Evolutionary conservation across 2,329 filamentous ascomycete species (phyloP).

Genomic region (Colletotrichum trifolii): DNA sequence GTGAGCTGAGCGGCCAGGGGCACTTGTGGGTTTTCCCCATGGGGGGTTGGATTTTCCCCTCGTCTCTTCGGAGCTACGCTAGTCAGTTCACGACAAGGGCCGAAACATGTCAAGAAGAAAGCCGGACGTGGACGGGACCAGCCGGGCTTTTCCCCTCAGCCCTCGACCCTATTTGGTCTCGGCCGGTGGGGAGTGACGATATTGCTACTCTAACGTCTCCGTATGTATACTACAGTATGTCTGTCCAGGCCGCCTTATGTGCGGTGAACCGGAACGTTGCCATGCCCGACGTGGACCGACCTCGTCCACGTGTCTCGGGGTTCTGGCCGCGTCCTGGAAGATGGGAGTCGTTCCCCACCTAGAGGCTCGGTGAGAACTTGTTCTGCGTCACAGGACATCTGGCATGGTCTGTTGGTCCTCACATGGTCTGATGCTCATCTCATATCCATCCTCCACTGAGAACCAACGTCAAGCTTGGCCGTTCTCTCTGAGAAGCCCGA

Average conservation of each 20-base stretch:
- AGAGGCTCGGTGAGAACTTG: not conserved
- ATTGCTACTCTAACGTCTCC: too few relatives aligned
- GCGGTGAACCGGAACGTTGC: too few relatives aligned
- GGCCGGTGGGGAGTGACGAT: conserved; percentile 3
- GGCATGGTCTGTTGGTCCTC: not conserved
- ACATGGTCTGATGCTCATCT: not conserved
- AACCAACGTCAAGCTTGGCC: conserved; percentile 2
- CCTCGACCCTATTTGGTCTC: conserved; percentile 1
- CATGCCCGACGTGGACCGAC: too few relatives aligned
- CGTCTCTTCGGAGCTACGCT: not conserved
- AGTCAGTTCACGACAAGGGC: conserved; percentile 12
- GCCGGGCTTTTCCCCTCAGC: conserved; percentile 7
- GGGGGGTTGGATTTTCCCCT: conserved; percentile 10
- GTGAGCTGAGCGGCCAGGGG: not conserved
- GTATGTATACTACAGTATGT: too few relatives aligned
- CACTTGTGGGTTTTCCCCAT: conserved; percentile 12
- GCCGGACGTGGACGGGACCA: too few relatives aligned
- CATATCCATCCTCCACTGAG: not conserved
- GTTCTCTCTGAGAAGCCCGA: conserved; percentile 21
- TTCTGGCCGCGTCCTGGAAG: too few relatives aligned
- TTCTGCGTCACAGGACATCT: not conserved
- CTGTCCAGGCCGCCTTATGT: too few relatives aligned
- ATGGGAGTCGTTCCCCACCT: too few relatives aligned
- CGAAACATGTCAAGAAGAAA: not conserved
- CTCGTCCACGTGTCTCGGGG: too few relatives aligned